Evolutionary conservation across 1,284 basidiomycete genomes (phyloP).

Genomic region (Moniliophthora roreri): DNA sequence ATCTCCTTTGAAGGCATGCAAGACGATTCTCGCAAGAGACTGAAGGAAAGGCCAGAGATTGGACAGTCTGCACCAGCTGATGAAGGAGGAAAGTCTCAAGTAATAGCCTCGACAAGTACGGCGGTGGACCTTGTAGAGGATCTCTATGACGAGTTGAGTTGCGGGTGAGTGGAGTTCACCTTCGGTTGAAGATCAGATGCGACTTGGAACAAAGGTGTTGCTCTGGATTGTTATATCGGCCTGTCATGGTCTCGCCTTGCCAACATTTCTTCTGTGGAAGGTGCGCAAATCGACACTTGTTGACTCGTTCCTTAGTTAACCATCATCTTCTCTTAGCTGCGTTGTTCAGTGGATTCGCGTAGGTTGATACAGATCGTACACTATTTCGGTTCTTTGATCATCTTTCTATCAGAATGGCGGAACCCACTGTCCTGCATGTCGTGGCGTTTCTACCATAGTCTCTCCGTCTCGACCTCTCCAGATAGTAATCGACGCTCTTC

Average conservation of each 20-base stretch:
- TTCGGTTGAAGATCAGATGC: too few species aligned
- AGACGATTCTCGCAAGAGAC: slow-evolving; percentile 54
- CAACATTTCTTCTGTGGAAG: slow-evolving; percentile 87
- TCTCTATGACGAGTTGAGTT: slow-evolving; percentile 71
- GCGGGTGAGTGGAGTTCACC: slow-evolving; percentile 31
- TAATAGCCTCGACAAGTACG: slow-evolving; percentile 21
- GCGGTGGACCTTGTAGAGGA: slow-evolving; percentile 53
- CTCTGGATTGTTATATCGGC: slow-evolving; percentile 71
- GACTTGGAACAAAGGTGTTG: too few species aligned
- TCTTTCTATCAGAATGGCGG: slow-evolving; percentile 63
- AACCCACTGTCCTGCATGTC: slow-evolving; percentile 76
- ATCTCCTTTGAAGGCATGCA: slow-evolving; percentile 52
- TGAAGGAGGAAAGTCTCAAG: slow-evolving; percentile 10
- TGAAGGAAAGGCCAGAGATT: slow-evolving; percentile 46
- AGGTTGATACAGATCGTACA: slow-evolving; percentile 36
- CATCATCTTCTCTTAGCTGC: slow-evolving; percentile 47
- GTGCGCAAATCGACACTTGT: slow-evolving; percentile 33
- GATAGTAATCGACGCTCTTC: slow-evolving; percentile 63
- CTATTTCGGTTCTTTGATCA: not conserved
- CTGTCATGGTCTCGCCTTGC: slow-evolving; percentile 75
- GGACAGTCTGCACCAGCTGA: slow-evolving; percentile 10
- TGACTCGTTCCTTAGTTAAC: not conserved
- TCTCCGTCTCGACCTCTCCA: slow-evolving; percentile 70
- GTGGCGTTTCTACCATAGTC: slow-evolving; percentile 62
- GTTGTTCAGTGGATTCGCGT: slow-evolving; percentile 76